Evolutionary conservation across 345 rosid genomes (phyloP).

Genomic region (Hibiscus tridactylites): DNA sequence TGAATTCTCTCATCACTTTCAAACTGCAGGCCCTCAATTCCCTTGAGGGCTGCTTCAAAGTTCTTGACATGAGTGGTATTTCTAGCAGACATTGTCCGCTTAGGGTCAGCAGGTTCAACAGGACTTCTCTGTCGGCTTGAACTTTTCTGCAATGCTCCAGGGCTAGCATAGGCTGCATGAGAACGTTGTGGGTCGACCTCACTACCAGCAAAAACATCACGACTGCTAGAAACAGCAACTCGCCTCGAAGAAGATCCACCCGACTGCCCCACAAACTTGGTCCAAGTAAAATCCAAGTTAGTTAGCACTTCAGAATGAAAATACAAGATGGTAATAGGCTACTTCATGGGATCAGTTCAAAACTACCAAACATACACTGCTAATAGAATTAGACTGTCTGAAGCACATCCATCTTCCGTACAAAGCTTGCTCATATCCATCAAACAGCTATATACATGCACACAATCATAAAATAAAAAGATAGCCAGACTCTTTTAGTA

Average conservation of each 20-base stretch:
- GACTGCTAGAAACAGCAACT: conserved; percentile 50
- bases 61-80: conserved; percentile 7
- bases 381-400: not conserved
- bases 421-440: too few species aligned
- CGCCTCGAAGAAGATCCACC: conserved; percentile 53
- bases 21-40: conserved; percentile 14
- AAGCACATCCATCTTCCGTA: not conserved
- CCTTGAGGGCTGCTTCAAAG: conserved; percentile 16
- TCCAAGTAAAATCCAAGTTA: conserved; percentile 11
- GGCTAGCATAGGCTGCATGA: conserved; percentile 46
- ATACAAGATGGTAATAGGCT: not conserved
- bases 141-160: conserved; percentile 38
- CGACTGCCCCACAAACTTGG: conserved; percentile 45
- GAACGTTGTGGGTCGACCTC: conserved; percentile 48
- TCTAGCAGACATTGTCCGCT: conserved; percentile 53
- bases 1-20: conserved; percentile 16
- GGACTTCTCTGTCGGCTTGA: conserved; percentile 50
- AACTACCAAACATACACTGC: not conserved
- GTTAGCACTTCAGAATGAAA: conserved; percentile 2
- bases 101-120: conserved; percentile 48
- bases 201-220: conserved; percentile 52
- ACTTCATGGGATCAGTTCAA: not conserved
- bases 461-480: not conserved
- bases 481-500: conserved; percentile 48
- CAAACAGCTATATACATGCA: not conserved